These are phyloP conservation scores for Solanum microdontum DNA, from an alignment of 257 asterid species.

Conservation along the genomic window DNA sequence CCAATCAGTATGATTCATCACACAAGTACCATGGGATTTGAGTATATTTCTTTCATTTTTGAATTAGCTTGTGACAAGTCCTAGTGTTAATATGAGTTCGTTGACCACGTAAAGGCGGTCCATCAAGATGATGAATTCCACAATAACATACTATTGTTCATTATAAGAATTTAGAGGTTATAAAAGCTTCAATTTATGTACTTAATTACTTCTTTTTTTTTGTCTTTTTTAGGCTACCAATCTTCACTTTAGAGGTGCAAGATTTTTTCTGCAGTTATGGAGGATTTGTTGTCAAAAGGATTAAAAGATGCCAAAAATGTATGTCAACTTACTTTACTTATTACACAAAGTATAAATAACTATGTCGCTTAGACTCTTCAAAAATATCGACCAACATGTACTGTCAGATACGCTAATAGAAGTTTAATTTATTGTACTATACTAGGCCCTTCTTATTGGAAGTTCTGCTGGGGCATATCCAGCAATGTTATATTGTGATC, in stretches of 20 bases:
- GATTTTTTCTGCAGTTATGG: neutral
- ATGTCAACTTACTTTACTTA: neutral
- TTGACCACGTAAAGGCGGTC: no score
- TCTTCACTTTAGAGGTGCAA: neutral
- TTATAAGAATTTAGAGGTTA: neutral
- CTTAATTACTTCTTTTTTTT: neutral
- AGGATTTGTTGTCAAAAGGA: neutral
- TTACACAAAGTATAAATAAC: neutral
- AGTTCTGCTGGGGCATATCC: no score
- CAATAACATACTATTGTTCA: neutral
- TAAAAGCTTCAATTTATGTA: neutral
- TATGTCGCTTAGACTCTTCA: accelerated
- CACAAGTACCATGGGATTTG: no score
- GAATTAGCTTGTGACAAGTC: neutral
- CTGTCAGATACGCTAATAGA: neutral
- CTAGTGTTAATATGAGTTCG: no score
- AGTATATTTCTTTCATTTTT: no score
- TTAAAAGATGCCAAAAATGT: neutral
- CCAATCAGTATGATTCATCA: no score
- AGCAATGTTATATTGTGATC: no score
- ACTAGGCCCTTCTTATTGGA: no score
- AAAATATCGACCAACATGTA: no score
- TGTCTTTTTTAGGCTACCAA: neutral
- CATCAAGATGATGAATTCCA: no score
- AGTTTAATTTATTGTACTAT: neutral